phyloP scores from a whole-genome alignment of 495 filamentous ascomycete species.

The Penicillium arizonense region DNA sequence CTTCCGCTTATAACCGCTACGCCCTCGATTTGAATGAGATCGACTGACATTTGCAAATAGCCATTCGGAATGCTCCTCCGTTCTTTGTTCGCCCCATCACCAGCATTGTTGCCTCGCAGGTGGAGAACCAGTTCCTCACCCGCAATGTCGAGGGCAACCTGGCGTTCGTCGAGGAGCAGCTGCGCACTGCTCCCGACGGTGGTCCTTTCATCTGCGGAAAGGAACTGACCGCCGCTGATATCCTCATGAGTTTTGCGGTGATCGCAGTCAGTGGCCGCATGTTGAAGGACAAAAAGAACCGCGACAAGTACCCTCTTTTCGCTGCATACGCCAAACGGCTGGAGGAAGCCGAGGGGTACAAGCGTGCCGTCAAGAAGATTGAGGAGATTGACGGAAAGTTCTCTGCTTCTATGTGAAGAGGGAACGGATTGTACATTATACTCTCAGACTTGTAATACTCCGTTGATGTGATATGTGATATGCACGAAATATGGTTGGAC shows the following conservation, averaged over 20 bases:
- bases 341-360: constrained; percentile 60
- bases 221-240: constrained; percentile 74
- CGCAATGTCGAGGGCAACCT: constrained; percentile 66
- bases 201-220: constrained; percentile 71
- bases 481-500: constrained; percentile 1
- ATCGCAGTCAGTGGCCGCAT: constrained; percentile 47
- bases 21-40: no score
- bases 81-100: constrained; percentile 87
- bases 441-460: constrained; percentile 1
- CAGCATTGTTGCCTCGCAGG: constrained; percentile 56
- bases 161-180: constrained; percentile 68
- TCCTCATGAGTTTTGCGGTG: constrained; percentile 75
- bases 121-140: constrained; percentile 58
- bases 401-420: constrained; percentile 34
- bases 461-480: neutral
- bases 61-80: constrained; percentile 63
- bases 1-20: neutral
- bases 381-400: constrained; percentile 59
- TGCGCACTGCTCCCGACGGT: constrained; percentile 59
- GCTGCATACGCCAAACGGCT: constrained; percentile 62
- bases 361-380: constrained; percentile 58
- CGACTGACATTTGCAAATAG: constrained; percentile 26
- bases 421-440: neutral
- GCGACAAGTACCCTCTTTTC: constrained; percentile 60
- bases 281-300: constrained; percentile 46